Percentiles rank a stretch among this genome's conserved stretches.
Conservation (phyloP, 2,329 filamentous ascomycete genomes). For the Aureobasidium pullulans region DNA sequence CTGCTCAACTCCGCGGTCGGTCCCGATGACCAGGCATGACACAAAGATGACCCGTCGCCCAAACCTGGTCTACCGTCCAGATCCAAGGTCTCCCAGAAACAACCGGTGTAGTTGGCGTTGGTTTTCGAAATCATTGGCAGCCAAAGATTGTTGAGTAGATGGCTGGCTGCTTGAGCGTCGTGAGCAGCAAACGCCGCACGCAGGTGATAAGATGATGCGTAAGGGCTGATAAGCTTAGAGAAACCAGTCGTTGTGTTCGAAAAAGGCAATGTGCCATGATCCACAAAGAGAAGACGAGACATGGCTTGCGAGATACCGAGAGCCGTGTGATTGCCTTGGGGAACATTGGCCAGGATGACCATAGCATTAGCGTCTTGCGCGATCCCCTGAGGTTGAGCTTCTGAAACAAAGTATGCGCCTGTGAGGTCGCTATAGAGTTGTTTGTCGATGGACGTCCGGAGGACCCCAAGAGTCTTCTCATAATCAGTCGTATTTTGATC, state of each 20-base stretch:
- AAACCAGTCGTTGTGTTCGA: background rate
- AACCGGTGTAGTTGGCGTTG: background rate
- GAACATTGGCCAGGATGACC: background rate
- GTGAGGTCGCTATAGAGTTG: background rate
- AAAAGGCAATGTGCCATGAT: background rate
- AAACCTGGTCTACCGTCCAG: background rate
- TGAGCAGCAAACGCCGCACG: background rate
- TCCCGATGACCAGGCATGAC: background rate
- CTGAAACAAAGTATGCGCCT: background rate
- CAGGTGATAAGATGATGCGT: background rate
- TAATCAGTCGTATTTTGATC: background rate
- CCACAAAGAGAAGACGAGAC: background rate
- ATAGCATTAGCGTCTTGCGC: background rate
- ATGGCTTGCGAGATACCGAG: background rate
- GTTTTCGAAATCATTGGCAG: background rate
- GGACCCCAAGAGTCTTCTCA: background rate
- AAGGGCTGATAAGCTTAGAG: background rate
- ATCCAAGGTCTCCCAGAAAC: background rate
- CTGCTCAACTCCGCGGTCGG: background rate
- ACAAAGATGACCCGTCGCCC: background rate
- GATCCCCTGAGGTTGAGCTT: background rate
- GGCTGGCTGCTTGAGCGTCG: background rate
- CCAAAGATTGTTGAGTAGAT: background rate
- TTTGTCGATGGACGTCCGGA: background rate
- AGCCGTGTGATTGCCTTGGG: background rate